Evolutionary conservation across 2,329 filamentous ascomycete genomes (phyloP), one percentile per base, ranked within the genome.

Genomic region (Fusarium piperis): DNA sequence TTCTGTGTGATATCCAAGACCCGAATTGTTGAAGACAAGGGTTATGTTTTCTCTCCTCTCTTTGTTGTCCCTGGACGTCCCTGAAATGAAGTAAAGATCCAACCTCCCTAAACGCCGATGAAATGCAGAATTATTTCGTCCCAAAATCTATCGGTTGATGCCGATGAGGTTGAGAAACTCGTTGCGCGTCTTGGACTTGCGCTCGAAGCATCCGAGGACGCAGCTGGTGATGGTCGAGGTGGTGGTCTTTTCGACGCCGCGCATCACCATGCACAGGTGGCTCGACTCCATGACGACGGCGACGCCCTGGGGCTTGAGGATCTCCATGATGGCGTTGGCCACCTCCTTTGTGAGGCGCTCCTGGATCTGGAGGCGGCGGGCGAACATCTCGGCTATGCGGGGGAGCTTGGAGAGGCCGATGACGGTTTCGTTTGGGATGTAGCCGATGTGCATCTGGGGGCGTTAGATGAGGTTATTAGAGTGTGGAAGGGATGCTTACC

Each of bases 191-290:
- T 97, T 98, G 68, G 94, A 94, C 76, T 93, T 94, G 67, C 91
- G 92, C 79, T 97, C 92, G 87, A 99, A 97, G 77, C 94, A 95
- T 39, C 96, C 96, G n/a, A 98, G 89, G 83, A 99, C 97, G 80
- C 95, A 98, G 84, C 94, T 98, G 18, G 96, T 99, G 38, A 97
- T 96, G 8, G 96, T 98, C 18, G 89, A 92, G 57, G 93, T 91
- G 41, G 88, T 89, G 0, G 94, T 94, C 86, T 99, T 98, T 80
- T 98, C 90, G 11, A 99, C 95, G n/a, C 96, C 96, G 52, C 96
- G 90, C 95, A 98, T 98, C 16, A 97, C 94, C 95, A 98, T 99
- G 86, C 96, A 99, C 52, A 98, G 85, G 83, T 99, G 96, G 78
- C 91, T 95, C 15, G 94, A 97, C 79, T 99, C 96, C 92, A 99